phyloP scores from a whole-genome alignment of 1,139 yeast species.

The Schwanniomyces etchellsii region DNA sequence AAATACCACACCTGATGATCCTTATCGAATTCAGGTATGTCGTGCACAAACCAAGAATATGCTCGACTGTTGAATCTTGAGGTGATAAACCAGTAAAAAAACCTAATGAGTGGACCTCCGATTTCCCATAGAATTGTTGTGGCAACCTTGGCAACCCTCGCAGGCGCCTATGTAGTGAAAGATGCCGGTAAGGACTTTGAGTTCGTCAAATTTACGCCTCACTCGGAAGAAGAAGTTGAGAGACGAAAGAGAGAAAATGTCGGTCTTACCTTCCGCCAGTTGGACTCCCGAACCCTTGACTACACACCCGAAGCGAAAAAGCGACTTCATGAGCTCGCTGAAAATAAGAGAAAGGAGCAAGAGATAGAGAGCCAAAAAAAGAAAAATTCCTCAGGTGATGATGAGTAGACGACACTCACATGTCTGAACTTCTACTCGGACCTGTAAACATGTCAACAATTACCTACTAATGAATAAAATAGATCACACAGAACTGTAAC shows the following conservation, averaged over 20 bases:
- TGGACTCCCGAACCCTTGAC: conserved; percentile 34
- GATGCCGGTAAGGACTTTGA: conserved; percentile 37
- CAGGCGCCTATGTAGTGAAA: conserved; percentile 28
- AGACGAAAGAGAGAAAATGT: conserved; percentile 29
- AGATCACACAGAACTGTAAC: too few relatives aligned
- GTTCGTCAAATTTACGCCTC: conserved; percentile 35
- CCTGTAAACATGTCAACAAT: too few relatives aligned
- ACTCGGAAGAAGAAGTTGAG: conserved; percentile 35
- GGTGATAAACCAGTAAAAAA: too few relatives aligned
- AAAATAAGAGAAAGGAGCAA: conserved; percentile 11
- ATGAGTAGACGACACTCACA: too few relatives aligned
- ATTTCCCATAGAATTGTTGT: conserved; percentile 22
- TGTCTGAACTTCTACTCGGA: too few relatives aligned
- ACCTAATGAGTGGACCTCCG: neutral
- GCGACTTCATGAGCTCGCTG: conserved; percentile 18
- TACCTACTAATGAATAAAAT: too few relatives aligned
- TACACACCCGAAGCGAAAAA: conserved; percentile 42
- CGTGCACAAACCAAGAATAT: too few relatives aligned
- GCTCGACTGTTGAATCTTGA: too few relatives aligned
- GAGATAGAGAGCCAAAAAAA: conserved; percentile 1
- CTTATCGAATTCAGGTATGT: too few relatives aligned
- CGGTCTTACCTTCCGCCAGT: conserved; percentile 24
- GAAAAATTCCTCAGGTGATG: too few relatives aligned
- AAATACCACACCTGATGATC: too few relatives aligned
- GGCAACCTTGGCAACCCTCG: conserved; percentile 30